Percentiles rank a stretch among this genome's conserved stretches.
These are phyloP conservation scores for Magnaporthiopsis rhizophila DNA, from an alignment of 2,329 filamentous ascomycete species.

Conservation along the genomic window DNA sequence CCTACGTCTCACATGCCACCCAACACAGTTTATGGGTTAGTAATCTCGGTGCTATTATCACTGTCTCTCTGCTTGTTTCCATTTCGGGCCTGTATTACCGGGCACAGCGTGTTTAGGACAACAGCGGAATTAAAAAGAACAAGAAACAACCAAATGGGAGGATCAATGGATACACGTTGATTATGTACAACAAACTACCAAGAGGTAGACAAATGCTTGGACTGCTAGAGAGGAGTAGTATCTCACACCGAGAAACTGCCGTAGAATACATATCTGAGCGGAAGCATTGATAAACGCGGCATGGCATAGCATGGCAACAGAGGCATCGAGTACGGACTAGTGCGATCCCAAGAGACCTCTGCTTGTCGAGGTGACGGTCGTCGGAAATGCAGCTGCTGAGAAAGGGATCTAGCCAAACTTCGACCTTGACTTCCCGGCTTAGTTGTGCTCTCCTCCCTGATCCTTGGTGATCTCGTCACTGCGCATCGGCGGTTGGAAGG, in stretches of 20 bases:
- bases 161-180: background rate
- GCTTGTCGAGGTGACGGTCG: background rate
- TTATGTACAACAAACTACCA: conserved; percentile 6
- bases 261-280: background rate
- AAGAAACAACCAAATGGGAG: background rate
- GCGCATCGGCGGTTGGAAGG: conserved; percentile 5
- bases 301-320: background rate
- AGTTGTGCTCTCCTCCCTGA: conserved; percentile 61
- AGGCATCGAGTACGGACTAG: background rate
- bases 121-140: background rate
- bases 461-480: conserved; percentile 73
- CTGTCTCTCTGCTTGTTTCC: conserved; percentile 8
- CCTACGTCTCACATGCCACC: background rate
- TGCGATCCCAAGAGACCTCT: background rate
- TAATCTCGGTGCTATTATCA: background rate
- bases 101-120: background rate
- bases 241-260: background rate
- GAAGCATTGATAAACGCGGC: background rate
- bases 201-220: conserved; percentile 5
- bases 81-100: background rate
- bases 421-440: conserved; percentile 18
- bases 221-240: background rate
- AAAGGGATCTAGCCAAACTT: background rate
- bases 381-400: background rate
- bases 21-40: too few relatives aligned